These are phyloP conservation scores for Murraya paniculata DNA, from an alignment of 345 rosid species.

Conservation along the genomic window DNA sequence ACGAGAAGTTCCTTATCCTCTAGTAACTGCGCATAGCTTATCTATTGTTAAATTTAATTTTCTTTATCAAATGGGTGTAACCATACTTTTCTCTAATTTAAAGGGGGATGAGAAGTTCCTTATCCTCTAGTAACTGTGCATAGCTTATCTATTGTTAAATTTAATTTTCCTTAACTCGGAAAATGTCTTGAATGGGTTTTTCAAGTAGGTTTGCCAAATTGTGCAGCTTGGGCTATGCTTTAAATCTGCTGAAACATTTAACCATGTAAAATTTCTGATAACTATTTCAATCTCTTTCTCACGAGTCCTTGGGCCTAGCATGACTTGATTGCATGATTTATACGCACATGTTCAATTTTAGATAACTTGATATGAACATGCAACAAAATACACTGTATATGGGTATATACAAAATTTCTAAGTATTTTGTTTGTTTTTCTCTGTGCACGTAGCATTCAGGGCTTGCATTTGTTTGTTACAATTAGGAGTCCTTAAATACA, in stretches of 20 bases:
- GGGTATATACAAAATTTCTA: constrained; percentile 3
- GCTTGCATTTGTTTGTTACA: neutral
- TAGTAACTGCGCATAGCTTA: neutral
- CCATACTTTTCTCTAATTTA: neutral
- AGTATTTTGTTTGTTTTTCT: neutral
- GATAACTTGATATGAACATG: neutral
- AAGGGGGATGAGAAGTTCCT: neutral
- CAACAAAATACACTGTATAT: neutral
- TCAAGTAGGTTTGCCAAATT: neutral
- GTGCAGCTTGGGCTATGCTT: neutral
- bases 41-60: neutral
- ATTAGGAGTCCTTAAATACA: neutral
- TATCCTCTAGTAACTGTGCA: neutral
- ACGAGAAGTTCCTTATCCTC: neutral
- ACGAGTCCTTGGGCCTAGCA: neutral
- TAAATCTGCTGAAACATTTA: neutral
- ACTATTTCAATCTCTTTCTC: neutral
- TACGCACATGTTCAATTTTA: neutral
- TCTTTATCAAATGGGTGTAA: neutral
- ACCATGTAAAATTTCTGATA: neutral
- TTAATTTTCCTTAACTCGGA: neutral
- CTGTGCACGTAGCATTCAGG: neutral
- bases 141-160: neutral
- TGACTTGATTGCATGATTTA: neutral
- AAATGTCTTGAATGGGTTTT: neutral